phyloP scores from a whole-genome alignment of 225 moss, liverwort and hornwort species.

The Asterella californica region DNA sequence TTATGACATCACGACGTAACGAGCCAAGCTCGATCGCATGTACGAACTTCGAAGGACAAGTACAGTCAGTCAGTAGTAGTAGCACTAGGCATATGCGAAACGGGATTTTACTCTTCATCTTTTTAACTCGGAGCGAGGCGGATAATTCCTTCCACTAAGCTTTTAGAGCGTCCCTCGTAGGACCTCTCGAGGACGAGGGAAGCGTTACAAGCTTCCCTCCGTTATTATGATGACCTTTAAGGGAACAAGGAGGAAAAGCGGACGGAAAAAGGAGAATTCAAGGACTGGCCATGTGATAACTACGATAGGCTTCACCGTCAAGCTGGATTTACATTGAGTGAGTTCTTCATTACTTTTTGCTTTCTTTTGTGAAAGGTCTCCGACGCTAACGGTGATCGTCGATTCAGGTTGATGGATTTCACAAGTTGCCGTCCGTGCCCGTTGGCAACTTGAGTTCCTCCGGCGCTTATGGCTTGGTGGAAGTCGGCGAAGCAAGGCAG shows the following conservation, averaged over 20 bases:
- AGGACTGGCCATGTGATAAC: slow-evolving; percentile 9
- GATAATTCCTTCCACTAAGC: background rate
- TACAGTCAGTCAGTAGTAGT: too few relatives aligned
- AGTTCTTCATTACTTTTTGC: background rate
- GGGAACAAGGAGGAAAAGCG: background rate
- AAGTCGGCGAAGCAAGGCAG: too few relatives aligned
- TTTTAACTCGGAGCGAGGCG: too few relatives aligned
- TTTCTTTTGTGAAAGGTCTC: background rate
- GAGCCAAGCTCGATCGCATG: background rate
- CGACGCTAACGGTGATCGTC: background rate
- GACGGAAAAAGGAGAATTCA: background rate
- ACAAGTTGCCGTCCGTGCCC: too few relatives aligned
- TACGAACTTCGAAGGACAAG: background rate
- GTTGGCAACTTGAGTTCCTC: too few relatives aligned
- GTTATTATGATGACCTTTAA: background rate
- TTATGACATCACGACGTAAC: slow-evolving; percentile 5
- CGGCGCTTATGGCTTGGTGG: too few relatives aligned
- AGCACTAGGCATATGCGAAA: too few relatives aligned
- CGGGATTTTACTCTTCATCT: too few relatives aligned
- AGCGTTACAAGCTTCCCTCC: background rate
- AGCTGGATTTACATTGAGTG: slow-evolving; percentile 1
- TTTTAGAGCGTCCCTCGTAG: background rate
- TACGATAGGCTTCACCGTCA: background rate
- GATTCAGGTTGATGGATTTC: background rate
- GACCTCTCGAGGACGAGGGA: background rate